phyloP scores from a whole-genome alignment of 2,329 filamentous ascomycete genomes.

The Fusarium mexicanum region DNA sequence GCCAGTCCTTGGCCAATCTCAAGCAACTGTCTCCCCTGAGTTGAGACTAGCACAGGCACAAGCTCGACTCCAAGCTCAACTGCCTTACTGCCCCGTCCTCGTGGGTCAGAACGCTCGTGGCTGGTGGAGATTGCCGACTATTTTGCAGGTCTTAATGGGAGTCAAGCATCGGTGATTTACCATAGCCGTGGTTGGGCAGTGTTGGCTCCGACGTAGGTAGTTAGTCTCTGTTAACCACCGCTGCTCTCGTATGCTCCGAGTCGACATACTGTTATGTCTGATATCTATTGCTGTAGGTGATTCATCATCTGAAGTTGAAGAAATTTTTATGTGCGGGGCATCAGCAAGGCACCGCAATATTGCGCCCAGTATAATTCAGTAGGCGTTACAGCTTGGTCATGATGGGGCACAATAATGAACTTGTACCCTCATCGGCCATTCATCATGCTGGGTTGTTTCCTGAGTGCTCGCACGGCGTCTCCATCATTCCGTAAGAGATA shows the following conservation, averaged over 20 bases:
- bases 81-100: constrained; percentile 2
- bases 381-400: constrained; percentile 18
- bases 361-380: constrained; percentile 20
- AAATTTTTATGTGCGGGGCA: constrained; percentile 21
- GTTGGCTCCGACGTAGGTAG: constrained; percentile 2
- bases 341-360: constrained; percentile 31
- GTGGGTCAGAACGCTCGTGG: constrained; percentile 31
- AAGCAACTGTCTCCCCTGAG: constrained; percentile 15
- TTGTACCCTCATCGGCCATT: constrained; percentile 24
- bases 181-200: constrained; percentile 13
- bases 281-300: neutral
- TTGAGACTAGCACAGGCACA: constrained; percentile 28
- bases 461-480: constrained; percentile 17
- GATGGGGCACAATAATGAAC: constrained; percentile 14
- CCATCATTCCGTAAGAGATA: constrained; percentile 14
- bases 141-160: constrained; percentile 16
- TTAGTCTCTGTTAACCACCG: neutral
- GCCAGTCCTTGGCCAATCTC: constrained; percentile 27
- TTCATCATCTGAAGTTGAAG: neutral
- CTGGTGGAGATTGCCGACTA: constrained; percentile 32
- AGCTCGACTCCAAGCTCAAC: constrained; percentile 19
- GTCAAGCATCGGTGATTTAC: constrained; percentile 32
- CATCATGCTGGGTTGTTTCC: constrained; percentile 1
- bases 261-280: neutral
- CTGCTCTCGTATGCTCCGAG: neutral